Base-by-base conservation (phyloP, 192 early-diverging fungal genomes). In the Backusella australiensis region DNA sequence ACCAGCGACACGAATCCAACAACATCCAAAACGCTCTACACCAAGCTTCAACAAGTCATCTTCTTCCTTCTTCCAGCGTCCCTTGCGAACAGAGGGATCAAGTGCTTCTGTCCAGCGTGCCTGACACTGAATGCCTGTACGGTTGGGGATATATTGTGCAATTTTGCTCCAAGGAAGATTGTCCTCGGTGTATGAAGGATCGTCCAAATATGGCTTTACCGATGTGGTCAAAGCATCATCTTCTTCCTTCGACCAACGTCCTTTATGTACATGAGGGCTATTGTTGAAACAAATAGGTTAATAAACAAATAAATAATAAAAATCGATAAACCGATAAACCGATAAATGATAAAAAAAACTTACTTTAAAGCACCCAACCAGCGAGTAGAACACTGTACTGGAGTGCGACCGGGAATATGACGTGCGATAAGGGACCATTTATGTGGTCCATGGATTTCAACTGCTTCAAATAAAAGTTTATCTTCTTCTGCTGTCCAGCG, bases 101-200 rank as follows among this genome's bases (percentile, higher is more conserved):
- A 89, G 53, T 2, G 87, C 87, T 76, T 89, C 87, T 15, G 86
- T 85, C 84, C 84, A 89, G 21, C 87, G 81, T 38, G 87, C 87
- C 65, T 89, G 87, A 34, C 86, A 86, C 68, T 89, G 87, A 56
- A 89, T 86, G 2, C 87, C 87, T 4, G 86, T 86, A 36, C 87
- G 75, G 38, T 84, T 82, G 6, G 83, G 81, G 32, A 86, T 83
- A 34, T 72, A 52, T 26, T 71, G 46, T 1, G 83, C 83, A 52
- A 85, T 82, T 49, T 75, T 72, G 34, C 79, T 82, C 83, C 83
- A 84, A 1, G 83, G 83, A 42, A 77, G 39, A 46, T 52, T 72
- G 23, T 63, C 56, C 14, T 49, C 29, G 7, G 19, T 36, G 21
- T 21, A 35, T 26, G 52, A 56, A 12, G 38, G 19, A 23, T 32